These are phyloP conservation scores for Nakaseomyces glabratus DNA, from an alignment of 1,139 yeast species.

Conservation along the genomic window DNA sequence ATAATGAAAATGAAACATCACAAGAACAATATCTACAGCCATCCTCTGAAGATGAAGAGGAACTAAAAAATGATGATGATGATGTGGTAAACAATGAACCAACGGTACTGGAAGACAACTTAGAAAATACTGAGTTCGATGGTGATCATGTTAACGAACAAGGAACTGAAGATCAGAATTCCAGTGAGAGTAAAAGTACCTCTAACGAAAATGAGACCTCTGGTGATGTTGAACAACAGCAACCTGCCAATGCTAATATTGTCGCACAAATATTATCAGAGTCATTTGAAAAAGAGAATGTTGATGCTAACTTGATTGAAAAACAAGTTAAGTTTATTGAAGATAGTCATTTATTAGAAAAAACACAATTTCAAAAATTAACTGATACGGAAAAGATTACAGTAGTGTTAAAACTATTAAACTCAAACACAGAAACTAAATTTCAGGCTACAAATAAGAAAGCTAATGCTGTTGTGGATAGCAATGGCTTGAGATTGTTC, in stretches of 20 bases:
- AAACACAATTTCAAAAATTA: slow-evolving; percentile 33
- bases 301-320: slow-evolving; percentile 23
- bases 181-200: slow-evolving; percentile 9
- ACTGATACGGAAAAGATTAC: slow-evolving; percentile 34
- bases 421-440: slow-evolving; percentile 24
- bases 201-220: slow-evolving; percentile 12
- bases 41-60: slow-evolving; percentile 18
- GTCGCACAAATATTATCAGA: slow-evolving; percentile 9
- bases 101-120: slow-evolving; percentile 16
- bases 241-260: slow-evolving; percentile 1
- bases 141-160: slow-evolving; percentile 11
- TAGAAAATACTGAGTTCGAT: slow-evolving; percentile 19
- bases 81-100: slow-evolving; percentile 15
- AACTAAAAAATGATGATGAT: slow-evolving; percentile 16
- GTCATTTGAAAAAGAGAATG: slow-evolving; percentile 15
- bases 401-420: slow-evolving; percentile 28
- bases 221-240: slow-evolving; percentile 15
- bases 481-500: slow-evolving; percentile 8
- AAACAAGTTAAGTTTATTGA: slow-evolving; percentile 26
- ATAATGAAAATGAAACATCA: slow-evolving; percentile 15
- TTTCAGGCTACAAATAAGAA: slow-evolving; percentile 8
- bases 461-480: slow-evolving; percentile 7
- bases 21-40: slow-evolving; percentile 19
- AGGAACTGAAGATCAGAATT: slow-evolving; percentile 12
- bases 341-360: slow-evolving; percentile 30